Evolutionary conservation across 148 eudicot genomes (phyloP), one percentile per base, ranked within the genome.

Genomic region (Rhododendron henanense): DNA sequence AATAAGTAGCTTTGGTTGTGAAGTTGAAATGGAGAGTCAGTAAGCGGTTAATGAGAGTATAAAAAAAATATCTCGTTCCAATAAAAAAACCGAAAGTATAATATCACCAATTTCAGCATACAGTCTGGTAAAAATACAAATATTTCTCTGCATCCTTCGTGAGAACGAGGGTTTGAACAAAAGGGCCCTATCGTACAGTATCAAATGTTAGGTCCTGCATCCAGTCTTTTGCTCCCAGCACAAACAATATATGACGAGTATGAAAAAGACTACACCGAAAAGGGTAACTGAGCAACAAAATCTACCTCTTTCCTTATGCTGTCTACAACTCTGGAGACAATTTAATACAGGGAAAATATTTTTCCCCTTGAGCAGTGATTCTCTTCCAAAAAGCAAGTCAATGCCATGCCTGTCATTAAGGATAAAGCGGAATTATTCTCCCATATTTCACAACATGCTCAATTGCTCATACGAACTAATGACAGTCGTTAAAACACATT

Each of bases 291-390:
- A 84, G 19, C 2, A 83, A 55, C 44, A 39, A 55, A 39, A 35
- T 84, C 45, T 75, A 93, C 98, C 98, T 89, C 85, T 93, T 25
- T 88, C 89, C 86, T 91, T 92, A 15, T 23, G 90, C 23, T 83
- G 86, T 84, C 93, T 84, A 79, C 91, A 79, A 50, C 87, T 86
- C 21, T 82, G 91, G 80, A 95, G 96, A 89, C 84, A 89, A 83
- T 95, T 97, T 28, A 87, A 91, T 79, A 93, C 87, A n/a, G 90
- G 83, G 65, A 93, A 92, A 35, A 95, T 87, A 59, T 82, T 93
- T 79, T 90, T 93, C 77, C 88, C 99, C 53, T 86, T 82, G 28
- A 95, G 94, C 76, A 96, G 87, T 19, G 86, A 75, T 86, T 96
- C 89, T 11, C 84, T 80, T 81, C 89, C 90, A 85, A 47, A 93